Evolutionary conservation across 495 filamentous ascomycete genomes (phyloP).

Genomic region (Terfezia boudieri): DNA sequence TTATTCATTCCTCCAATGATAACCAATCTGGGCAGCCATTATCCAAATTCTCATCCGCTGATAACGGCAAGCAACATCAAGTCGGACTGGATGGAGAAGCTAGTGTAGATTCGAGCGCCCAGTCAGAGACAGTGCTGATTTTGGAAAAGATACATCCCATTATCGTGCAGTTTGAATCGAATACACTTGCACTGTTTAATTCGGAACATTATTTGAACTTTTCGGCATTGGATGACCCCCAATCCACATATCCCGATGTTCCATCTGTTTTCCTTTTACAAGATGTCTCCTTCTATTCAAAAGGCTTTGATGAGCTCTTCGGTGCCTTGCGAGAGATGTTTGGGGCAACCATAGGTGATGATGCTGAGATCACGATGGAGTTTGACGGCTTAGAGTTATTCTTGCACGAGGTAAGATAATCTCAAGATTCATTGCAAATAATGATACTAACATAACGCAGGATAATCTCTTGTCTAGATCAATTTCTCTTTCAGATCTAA

Average conservation of each 20-base stretch:
- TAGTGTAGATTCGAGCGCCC: neutral
- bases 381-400: conserved; percentile 46
- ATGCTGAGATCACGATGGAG: conserved; percentile 47
- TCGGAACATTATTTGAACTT: neutral
- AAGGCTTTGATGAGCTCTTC: conserved; percentile 37
- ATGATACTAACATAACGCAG: conserved; percentile 23
- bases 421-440: conserved; percentile 1
- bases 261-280: conserved; percentile 33
- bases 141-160: neutral
- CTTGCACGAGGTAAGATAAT: conserved; percentile 43
- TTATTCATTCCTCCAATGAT: neutral
- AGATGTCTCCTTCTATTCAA: conserved; percentile 36
- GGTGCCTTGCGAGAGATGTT: conserved; percentile 43
- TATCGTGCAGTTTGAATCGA: neutral
- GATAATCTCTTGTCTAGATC: conserved; percentile 25
- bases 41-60: neutral
- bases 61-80: neutral
- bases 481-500: conserved; percentile 31
- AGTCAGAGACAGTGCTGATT: neutral
- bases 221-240: neutral
- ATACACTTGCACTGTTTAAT: neutral
- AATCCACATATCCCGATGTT: neutral
- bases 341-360: conserved; percentile 37
- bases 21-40: no score
- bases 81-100: neutral